Base-by-base conservation (phyloP, 768 basidiomycete genomes). In the Mycena epipterygia region DNA sequence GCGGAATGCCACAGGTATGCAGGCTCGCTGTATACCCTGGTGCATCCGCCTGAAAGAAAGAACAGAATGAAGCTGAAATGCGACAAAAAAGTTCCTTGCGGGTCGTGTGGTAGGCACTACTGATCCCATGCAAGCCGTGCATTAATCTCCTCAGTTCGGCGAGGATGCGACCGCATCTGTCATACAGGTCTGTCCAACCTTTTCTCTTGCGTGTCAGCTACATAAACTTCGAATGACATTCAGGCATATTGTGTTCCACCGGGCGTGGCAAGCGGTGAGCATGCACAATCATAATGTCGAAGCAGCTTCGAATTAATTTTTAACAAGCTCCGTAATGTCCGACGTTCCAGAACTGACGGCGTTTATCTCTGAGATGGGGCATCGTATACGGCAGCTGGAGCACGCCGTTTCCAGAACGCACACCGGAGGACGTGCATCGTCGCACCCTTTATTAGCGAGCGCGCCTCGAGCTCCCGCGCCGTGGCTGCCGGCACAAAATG, bases 321-420 rank as follows among this genome's bases (percentile, higher is more conserved):
- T 41, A 3, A 9, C 46, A 83, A n/a, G 82, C 6, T 80, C 82
- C 17, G 82, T 85, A 14, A 76, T 83, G 44, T 78, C 81, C 16
- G 81, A 85, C 35, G 83, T 84, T 2, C 82, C 83, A 52, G 78
- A 81, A 46, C 73, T 84, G 9, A 83, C 84, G 41, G 74, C 67
- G 27, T 79, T 79, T 63, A 81, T 84, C 30, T 60, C 74, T 12
- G 80, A 84, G 41, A 85, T 84, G 83, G 81, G 83, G 23, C 76
- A 84, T 42, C 80, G 83, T 35, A 85, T 85, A 73, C 81, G 82
- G 48, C 79, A 84, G 49, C 78, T 84, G n/a, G 83, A 84, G 70
- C 80, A 81, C 21, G 83, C 86, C 1, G 73, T 89, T 41, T 79
- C 82, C 35, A 81, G 21, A n/a, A 56, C 68, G 30, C 64, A 59